These are phyloP conservation scores for Penicillium cinerascens DNA, from an alignment of 495 filamentous ascomycete genomes.

Conservation along the genomic window DNA sequence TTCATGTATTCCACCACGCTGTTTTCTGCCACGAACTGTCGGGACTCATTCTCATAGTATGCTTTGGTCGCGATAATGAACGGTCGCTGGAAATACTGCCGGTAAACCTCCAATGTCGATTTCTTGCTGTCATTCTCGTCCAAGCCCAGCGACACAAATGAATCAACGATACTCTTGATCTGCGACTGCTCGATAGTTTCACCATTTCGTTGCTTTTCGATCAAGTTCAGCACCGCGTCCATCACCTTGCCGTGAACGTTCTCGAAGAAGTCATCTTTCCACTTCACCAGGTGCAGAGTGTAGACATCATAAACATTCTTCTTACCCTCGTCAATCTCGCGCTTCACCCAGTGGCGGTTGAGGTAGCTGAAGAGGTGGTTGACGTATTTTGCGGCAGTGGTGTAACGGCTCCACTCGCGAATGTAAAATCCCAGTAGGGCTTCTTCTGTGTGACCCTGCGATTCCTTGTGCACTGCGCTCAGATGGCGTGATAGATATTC, in stretches of 20 bases:
- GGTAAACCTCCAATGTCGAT: slow-evolving; percentile 92
- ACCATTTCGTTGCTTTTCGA: slow-evolving; percentile 95
- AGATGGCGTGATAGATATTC: slow-evolving; percentile 80
- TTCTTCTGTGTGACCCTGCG: slow-evolving; percentile 79
- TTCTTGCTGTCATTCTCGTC: slow-evolving; percentile 92
- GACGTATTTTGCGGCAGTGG: slow-evolving; percentile 89
- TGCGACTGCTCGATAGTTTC: slow-evolving; percentile 97
- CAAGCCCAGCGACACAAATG: slow-evolving; percentile 90
- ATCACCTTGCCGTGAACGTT: slow-evolving; percentile 84
- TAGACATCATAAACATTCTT: slow-evolving; percentile 98
- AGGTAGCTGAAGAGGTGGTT: slow-evolving; percentile 97
- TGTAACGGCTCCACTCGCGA: slow-evolving; percentile 92
- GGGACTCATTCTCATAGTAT: slow-evolving; percentile 91
- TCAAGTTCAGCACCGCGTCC: slow-evolving; percentile 88
- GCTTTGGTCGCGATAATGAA: slow-evolving; percentile 79
- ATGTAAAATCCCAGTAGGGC: slow-evolving; percentile 94
- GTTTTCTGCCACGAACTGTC: slow-evolving; percentile 92
- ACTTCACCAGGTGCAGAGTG: slow-evolving; percentile 90
- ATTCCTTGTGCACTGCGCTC: slow-evolving; percentile 57
- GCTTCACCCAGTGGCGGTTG: slow-evolving; percentile 98
- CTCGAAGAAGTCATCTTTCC: slow-evolving; percentile 86
- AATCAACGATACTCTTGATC: slow-evolving; percentile 96
- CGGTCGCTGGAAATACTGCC: slow-evolving; percentile 84
- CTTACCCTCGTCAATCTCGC: slow-evolving; percentile 98
- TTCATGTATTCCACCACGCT: slow-evolving; percentile 99